Evolutionary conservation across 2,329 filamentous ascomycete genomes (phyloP).

Genomic region (Alternaria solani): DNA sequence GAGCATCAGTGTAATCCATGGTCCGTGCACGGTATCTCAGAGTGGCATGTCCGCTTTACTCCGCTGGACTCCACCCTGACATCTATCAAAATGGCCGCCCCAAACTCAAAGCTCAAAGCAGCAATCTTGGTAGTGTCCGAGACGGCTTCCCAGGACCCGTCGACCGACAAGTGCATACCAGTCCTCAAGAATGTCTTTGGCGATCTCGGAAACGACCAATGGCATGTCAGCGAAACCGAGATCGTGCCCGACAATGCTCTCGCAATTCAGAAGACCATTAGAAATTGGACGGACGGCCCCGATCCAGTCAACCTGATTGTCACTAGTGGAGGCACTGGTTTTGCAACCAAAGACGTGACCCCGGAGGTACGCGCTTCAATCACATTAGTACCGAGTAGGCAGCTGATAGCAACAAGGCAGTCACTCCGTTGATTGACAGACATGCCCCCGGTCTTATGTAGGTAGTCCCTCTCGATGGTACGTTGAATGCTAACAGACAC

Average conservation of each 20-base stretch:
- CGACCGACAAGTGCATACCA: constrained; percentile 76
- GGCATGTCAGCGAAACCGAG: constrained; percentile 71
- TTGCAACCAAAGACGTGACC: constrained; percentile 83
- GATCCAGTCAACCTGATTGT: constrained; percentile 75
- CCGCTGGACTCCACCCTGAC: constrained; percentile 22
- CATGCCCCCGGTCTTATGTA: constrained; percentile 86
- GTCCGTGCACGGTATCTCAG: constrained; percentile 29
- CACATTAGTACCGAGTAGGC: neutral
- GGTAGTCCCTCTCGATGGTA: constrained; percentile 31
- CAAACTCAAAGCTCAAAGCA: constrained; percentile 65
- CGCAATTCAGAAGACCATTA: constrained; percentile 78
- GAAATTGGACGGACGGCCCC: constrained; percentile 74
- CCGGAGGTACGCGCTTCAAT: constrained; percentile 72
- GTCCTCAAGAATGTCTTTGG: constrained; percentile 74
- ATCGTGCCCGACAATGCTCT: constrained; percentile 82
- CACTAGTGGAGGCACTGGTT: constrained; percentile 92
- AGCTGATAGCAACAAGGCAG: constrained; percentile 63
- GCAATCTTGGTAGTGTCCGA: constrained; percentile 90
- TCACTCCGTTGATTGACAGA: constrained; percentile 80
- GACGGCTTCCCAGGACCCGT: constrained; percentile 80
- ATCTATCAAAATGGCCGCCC: constrained; percentile 38
- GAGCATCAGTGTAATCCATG: constrained; percentile 13
- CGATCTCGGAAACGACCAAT: constrained; percentile 71
- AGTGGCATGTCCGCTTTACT: constrained; percentile 33
- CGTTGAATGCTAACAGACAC: constrained; percentile 17